phyloP scores from a whole-genome alignment of 257 asterid genomes.

The Solanum peruvianum region DNA sequence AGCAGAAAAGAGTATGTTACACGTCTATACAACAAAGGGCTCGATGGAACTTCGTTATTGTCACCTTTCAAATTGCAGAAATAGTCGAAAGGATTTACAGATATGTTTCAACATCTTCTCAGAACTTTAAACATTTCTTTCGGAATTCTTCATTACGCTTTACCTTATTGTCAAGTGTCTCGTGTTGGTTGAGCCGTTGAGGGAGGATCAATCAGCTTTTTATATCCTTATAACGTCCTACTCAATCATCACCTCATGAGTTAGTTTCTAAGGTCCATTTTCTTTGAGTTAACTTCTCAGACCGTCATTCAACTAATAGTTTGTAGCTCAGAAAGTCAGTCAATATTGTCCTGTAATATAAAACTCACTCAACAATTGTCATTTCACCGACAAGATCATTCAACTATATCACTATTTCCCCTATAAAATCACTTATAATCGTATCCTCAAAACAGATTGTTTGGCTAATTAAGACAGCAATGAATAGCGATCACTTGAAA shows the following conservation, averaged over 20 bases:
- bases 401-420: neutral
- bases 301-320: neutral
- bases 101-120: neutral
- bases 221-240: neutral
- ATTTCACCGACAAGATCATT: neutral
- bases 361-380: neutral
- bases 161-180: neutral
- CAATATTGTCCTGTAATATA: neutral
- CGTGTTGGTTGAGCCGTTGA: neutral
- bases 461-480: too few relatives aligned
- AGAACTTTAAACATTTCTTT: neutral
- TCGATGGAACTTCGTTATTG: conserved; percentile 35
- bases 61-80: conserved; percentile 34
- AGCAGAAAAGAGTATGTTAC: conserved; percentile 37
- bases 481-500: too few relatives aligned
- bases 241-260: neutral
- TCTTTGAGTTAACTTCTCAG: neutral
- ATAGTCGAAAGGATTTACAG: neutral
- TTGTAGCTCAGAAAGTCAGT: neutral
- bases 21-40: conserved; percentile 32
- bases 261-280: neutral
- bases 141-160: neutral
- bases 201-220: neutral
- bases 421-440: neutral
- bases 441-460: too few relatives aligned